These are phyloP conservation scores for Mortierella sp. DNA, from an alignment of 371 early-diverging fungal genomes.

Conservation along the genomic window DNA sequence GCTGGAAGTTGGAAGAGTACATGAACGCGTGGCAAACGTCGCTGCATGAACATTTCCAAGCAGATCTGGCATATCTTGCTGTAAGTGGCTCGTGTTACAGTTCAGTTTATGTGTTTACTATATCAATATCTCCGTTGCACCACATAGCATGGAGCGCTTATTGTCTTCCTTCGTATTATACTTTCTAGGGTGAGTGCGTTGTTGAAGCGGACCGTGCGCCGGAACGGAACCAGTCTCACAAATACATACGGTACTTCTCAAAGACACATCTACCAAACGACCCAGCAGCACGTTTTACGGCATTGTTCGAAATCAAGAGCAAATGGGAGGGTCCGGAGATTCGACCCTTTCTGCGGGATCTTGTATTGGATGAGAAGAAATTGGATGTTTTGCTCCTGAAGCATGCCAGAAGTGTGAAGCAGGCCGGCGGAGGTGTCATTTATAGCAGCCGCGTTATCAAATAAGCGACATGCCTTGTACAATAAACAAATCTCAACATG, in stretches of 20 bases:
- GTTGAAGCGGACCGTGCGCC: constrained; percentile 29
- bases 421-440: constrained; percentile 39
- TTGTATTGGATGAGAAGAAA: constrained; percentile 63
- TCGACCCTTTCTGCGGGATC: constrained; percentile 60
- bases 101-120: no score
- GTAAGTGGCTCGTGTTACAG: no score
- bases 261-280: constrained; percentile 60
- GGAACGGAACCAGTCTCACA: constrained; percentile 32
- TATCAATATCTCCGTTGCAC: no score
- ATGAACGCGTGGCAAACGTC: constrained; percentile 59
- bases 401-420: constrained; percentile 51
- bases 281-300: constrained; percentile 63
- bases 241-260: constrained; percentile 63
- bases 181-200: constrained; percentile 30
- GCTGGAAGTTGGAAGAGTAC: constrained; percentile 63
- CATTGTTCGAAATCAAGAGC: constrained; percentile 61
- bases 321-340: constrained; percentile 66
- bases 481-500: no score
- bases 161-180: background rate
- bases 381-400: constrained; percentile 63
- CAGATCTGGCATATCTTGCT: constrained; percentile 54
- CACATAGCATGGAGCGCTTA: background rate
- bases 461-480: no score
- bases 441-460: constrained; percentile 50
- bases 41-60: constrained; percentile 46